A percentile compares a stretch with the other conserved stretches of the same genome.
These are phyloP conservation scores for Alternaria sp. DNA, from an alignment of 2,329 filamentous ascomycete genomes.

Conservation along the genomic window DNA sequence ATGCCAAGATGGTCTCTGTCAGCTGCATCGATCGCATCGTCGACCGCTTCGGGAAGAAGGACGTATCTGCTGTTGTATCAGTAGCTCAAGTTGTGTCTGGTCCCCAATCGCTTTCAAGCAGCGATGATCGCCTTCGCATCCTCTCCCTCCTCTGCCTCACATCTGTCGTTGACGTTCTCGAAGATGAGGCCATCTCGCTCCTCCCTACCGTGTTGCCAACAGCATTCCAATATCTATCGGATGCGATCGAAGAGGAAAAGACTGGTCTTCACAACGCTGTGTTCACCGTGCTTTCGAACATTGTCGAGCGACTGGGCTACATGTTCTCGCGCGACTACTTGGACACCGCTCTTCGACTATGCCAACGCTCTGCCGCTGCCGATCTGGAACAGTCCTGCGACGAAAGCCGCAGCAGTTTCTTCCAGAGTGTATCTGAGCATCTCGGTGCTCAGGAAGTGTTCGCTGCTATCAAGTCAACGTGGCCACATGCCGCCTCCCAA, in stretches of 20 bases:
- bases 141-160: constrained; percentile 89
- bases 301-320: constrained; percentile 84
- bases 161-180: constrained; percentile 85
- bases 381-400: constrained; percentile 67
- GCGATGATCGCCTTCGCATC: constrained; percentile 74
- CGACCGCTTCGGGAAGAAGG: constrained; percentile 94
- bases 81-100: constrained; percentile 81
- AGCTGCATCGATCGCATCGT: constrained; percentile 90
- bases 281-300: constrained; percentile 77
- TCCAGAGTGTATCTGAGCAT: constrained; percentile 76
- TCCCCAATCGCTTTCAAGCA: constrained; percentile 74
- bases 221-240: constrained; percentile 72
- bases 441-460: constrained; percentile 80
- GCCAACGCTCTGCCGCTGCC: constrained; percentile 72
- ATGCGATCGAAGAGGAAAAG: constrained; percentile 63
- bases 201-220: constrained; percentile 77
- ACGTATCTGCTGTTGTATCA: constrained; percentile 74
- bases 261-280: constrained; percentile 78
- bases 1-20: constrained; percentile 84
- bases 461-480: constrained; percentile 73
- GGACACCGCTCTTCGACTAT: constrained; percentile 72
- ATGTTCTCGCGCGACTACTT: constrained; percentile 82
- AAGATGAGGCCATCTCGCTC: constrained; percentile 83
- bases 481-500: constrained; percentile 66
- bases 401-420: constrained; percentile 70